phyloP scores from a whole-genome alignment of 345 rosid species.

The Linum usitatissimum region DNA sequence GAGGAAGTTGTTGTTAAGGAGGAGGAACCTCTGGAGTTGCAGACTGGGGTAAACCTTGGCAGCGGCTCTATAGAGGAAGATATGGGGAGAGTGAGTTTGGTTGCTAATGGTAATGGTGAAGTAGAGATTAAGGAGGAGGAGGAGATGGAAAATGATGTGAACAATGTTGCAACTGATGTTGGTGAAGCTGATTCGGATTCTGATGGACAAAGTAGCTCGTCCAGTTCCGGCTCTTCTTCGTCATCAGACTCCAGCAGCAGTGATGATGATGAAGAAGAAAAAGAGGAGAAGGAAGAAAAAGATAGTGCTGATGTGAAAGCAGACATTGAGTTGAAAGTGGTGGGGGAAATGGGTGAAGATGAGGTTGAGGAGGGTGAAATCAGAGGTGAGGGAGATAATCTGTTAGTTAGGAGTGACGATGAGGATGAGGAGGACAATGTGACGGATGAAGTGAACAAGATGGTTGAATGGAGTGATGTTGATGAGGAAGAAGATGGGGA shows the following conservation, averaged over 20 bases:
- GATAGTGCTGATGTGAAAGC: background rate
- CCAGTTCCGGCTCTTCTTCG: constrained; percentile 21
- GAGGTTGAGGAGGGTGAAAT: constrained; percentile 11
- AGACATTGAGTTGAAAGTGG: background rate
- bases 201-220: constrained; percentile 30
- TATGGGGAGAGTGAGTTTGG: constrained; percentile 37
- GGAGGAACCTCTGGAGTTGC: constrained; percentile 10
- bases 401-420: constrained; percentile 3
- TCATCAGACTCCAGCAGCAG: constrained; percentile 24
- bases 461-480: constrained; percentile 40
- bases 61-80: constrained; percentile 36
- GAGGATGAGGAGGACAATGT: constrained; percentile 15
- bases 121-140: background rate
- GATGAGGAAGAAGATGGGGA: constrained; percentile 39
- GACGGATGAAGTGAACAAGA: constrained; percentile 30
- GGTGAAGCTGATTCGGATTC: constrained; percentile 24
- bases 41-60: constrained; percentile 21
- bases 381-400: constrained; percentile 1
- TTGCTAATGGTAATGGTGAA: constrained; percentile 13
- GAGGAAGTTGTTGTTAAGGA: too few species aligned
- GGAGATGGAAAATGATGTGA: constrained; percentile 10
- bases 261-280: constrained; percentile 6
- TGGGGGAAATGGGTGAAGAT: background rate
- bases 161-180: constrained; percentile 14
- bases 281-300: background rate